phyloP scores from a whole-genome alignment of 179 eudicot genomes.

The Beta macrorhiza region DNA sequence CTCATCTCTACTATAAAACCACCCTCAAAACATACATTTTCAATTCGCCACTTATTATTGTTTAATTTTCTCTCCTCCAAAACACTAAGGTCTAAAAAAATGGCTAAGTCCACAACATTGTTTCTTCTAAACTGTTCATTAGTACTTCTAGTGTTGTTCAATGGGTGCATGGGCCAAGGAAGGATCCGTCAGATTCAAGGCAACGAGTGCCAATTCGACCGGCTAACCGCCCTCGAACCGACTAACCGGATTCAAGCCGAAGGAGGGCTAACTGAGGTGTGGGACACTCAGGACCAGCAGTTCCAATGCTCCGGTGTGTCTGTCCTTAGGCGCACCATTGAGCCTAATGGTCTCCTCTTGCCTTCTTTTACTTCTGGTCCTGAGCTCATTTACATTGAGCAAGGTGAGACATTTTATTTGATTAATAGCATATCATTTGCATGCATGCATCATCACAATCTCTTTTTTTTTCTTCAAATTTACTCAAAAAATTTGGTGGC shows the following conservation, averaged over 20 bases:
- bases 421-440: neutral
- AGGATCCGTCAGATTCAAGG: conserved; percentile 22
- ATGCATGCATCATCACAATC: neutral
- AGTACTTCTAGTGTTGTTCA: conserved; percentile 29
- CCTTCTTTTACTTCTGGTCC: conserved; percentile 58
- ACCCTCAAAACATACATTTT: conserved; percentile 10
- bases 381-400: conserved; percentile 43
- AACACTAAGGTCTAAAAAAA: conserved; percentile 8
- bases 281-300: conserved; percentile 47
- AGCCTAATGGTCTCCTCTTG: conserved; percentile 58
- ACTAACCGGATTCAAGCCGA: conserved; percentile 42
- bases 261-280: conserved; percentile 67
- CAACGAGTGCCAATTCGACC: conserved; percentile 50
- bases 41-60: conserved; percentile 40
- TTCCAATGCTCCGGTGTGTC: conserved; percentile 68
- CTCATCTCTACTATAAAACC: conserved; percentile 38
- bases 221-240: conserved; percentile 59
- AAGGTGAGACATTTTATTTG: conserved; percentile 36
- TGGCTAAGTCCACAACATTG: conserved; percentile 36
- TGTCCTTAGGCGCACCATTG: conserved; percentile 41
- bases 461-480: no score
- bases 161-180: conserved; percentile 37
- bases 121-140: conserved; percentile 25
- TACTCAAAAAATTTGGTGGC: no score
- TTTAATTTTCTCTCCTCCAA: neutral